Evolutionary conservation across 2,329 filamentous ascomycete genomes (phyloP), one percentile per base, ranked within the genome.

Genomic region (Penicillium capsulatum): DNA sequence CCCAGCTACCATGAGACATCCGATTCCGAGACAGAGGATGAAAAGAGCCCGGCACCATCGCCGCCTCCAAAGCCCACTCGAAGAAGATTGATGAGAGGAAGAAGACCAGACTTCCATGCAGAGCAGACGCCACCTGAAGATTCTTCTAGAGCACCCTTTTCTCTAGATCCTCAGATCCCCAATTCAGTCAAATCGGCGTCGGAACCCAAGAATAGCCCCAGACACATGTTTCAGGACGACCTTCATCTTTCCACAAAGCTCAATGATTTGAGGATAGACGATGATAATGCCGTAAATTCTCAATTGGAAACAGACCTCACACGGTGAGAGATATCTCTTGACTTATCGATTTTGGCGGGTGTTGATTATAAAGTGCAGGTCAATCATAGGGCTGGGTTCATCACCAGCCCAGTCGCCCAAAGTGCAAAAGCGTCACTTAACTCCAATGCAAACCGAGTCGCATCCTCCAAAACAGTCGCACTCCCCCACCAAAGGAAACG

Each of bases 401-500:
- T 31, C 29, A 10, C 36, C 37, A 16, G 14, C 36, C 27, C 16
- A 7, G 11, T 16, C 30, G 7, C 17, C 29, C 10, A 16, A 19
- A 15, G 17, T 14, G 20, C 26, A 19, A 6, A 37, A 34, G n/a
- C 17, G 33, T 16, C 24, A 55, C 31, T 48, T 60, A 28, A 71
- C 71, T 27, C 70, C 71, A 13, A 22, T 22, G 19, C 19, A 67
- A 64, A 11, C 53, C 60, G 9, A 73, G 68, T 29, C 70, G 19
- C 72, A 27, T 65, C 64, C 7, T 70, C 65, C 42, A 53, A 56
- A 4, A 56, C 55, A 9, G 58, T 11, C 2, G 5, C 74, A 3
- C 61, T 76, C 74, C 10, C 74, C 75, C 3, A 69, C 67, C 1
- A 74, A 77, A 50, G 54, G 59, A 14, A 64, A 56, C 34, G 45